Conservation (phyloP, 2,329 filamentous ascomycete genomes). For the Colletotrichum lini region DNA sequence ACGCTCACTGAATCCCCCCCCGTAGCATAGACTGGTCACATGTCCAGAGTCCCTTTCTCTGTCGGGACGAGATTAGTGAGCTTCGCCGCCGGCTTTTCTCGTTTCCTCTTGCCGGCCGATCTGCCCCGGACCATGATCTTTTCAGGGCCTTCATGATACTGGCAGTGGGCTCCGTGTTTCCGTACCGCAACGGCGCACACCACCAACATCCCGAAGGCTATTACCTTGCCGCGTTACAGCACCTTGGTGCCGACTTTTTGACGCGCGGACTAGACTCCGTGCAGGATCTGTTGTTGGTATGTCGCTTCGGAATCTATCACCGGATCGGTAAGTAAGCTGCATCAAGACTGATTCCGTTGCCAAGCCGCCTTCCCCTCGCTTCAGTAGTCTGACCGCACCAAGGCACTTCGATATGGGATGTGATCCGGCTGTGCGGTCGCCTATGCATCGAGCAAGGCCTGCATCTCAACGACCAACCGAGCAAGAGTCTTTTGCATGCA, state of each 20-base stretch:
- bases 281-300: conserved; percentile 57
- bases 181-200: conserved; percentile 50
- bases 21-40: conserved; percentile 44
- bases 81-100: conserved; percentile 45
- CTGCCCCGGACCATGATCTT: conserved; percentile 46
- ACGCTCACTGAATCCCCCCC: neutral
- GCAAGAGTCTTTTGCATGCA: conserved; percentile 48
- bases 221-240: conserved; percentile 54
- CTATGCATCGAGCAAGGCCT: conserved; percentile 57
- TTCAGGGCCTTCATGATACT: conserved; percentile 56
- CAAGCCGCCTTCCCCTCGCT: too few relatives aligned
- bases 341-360: too few relatives aligned
- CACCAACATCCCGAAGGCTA: conserved; percentile 57
- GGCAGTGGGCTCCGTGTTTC: conserved; percentile 53
- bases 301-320: conserved; percentile 59
- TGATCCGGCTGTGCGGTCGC: conserved; percentile 56
- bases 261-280: conserved; percentile 53
- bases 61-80: conserved; percentile 45
- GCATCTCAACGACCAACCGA: conserved; percentile 44
- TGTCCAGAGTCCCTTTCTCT: conserved; percentile 48
- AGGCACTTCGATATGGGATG: conserved; percentile 57
- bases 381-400: neutral
- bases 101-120: neutral
- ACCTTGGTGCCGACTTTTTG: conserved; percentile 50
- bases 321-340: conserved; percentile 51